Evolutionary conservation across 768 basidiomycete genomes (phyloP), one percentile per base, ranked within the genome.

Genomic region (Phaeotremella fagi): DNA sequence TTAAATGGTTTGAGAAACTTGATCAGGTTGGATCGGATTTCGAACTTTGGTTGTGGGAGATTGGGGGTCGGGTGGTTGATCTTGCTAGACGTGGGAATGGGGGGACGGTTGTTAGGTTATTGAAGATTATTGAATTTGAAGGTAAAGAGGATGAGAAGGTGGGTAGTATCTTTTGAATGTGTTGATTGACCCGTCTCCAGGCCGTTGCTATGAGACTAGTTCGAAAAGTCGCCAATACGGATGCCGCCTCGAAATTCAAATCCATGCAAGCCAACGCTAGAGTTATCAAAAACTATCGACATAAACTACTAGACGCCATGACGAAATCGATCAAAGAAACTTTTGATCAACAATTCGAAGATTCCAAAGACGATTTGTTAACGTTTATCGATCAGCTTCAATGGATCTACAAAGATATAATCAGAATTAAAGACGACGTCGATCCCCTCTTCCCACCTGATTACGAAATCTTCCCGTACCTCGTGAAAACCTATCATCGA

Each of bases 361-460:
- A 78, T 24, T 80, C 83, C 60, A 79, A 83, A 57, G 79, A 81
- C 22, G 79, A 89, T 59, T 84, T 87, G 6, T 76, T 82, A 20
- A 78, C 75, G 0, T 97, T 95, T 75, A 78, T 98, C 49, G 83
- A 85, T 23, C 81, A 81, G 49, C 76, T 97, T 12, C 80, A 80
- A 23, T 99, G 91, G 90, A 81, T 98, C 61, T 98, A 92, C 75
- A 85, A 95, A 69, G 95, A 99, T 70, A 80, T 98, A 64, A 85
- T 91, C 48, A 83, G 86, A n/a, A 85, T 98, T 61, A 87, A 95
- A 72, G 83, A 83, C 66, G 87, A 91, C 60, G 84, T 97, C 55
- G 86, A 85, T 7, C 85, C 85, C 1, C 88, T 90, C 67, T 98
- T 99, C 75, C 94, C 95, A 14, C 78, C 84, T 31, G 87, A 88